A percentile compares a stretch with the other conserved stretches of the same genome.
Evolutionary conservation across 2,329 filamentous ascomycete species (phyloP).

Genomic region (Triangularia verruculosa): DNA sequence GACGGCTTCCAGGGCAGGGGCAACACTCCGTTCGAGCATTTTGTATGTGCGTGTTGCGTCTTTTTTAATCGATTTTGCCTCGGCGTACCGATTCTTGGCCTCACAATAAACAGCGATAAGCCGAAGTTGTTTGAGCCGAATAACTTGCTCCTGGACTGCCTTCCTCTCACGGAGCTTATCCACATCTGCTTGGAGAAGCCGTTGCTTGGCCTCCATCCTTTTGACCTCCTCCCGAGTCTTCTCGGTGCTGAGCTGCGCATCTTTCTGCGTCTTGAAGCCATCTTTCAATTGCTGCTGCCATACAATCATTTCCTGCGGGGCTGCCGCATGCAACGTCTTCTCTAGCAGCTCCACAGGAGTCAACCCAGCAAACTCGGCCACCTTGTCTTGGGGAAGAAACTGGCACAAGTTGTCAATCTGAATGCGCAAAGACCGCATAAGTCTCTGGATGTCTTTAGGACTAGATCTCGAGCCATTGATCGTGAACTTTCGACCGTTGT

Average conservation of each 20-base stretch:
- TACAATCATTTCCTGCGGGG: constrained; percentile 72
- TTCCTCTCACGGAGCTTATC: constrained; percentile 74
- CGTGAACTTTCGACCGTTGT: constrained; percentile 76
- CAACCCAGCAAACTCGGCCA: constrained; percentile 87
- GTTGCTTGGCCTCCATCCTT: constrained; percentile 69
- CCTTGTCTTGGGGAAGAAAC: constrained; percentile 92
- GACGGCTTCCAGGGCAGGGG: constrained; percentile 67
- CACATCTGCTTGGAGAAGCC: constrained; percentile 74
- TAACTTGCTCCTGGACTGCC: constrained; percentile 42
- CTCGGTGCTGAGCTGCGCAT: constrained; percentile 55
- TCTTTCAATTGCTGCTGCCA: constrained; percentile 74
- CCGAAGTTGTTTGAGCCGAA: constrained; percentile 43
- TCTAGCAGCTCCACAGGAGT: constrained; percentile 76
- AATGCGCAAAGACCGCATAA: constrained; percentile 74
- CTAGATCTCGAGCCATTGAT: constrained; percentile 65
- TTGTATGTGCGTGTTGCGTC: constrained; percentile 52
- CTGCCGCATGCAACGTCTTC: constrained; percentile 86
- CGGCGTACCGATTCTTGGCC: constrained; percentile 30
- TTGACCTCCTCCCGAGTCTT: constrained; percentile 61
- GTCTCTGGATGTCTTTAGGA: constrained; percentile 61
- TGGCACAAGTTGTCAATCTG: constrained; percentile 98
- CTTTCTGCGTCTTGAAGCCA: constrained; percentile 67
- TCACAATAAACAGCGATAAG: constrained; percentile 25
- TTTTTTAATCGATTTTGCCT: constrained; percentile 55
- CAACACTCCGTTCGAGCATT: constrained; percentile 55